These are phyloP conservation scores for Trichoderma sp. DNA, from an alignment of 2,329 filamentous ascomycete species.

Conservation along the genomic window DNA sequence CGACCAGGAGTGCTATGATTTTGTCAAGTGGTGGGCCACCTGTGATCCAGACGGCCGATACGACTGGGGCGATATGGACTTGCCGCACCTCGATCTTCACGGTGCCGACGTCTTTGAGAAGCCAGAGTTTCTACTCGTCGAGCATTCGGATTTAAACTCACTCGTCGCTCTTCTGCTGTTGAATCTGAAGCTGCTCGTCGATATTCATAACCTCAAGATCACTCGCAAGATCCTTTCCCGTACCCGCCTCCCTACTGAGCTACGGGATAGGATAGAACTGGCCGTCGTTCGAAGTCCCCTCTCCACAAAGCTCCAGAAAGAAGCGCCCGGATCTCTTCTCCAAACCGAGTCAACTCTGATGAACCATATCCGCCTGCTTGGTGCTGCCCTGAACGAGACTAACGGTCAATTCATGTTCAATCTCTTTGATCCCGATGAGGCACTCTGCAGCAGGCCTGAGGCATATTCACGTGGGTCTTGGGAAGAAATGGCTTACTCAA, in stretches of 20 bases:
- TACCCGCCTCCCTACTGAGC: not conserved
- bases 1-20: constrained; percentile 52
- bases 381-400: not conserved
- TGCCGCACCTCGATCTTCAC: constrained; percentile 35
- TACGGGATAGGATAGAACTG: not conserved
- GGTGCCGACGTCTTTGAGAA: constrained; percentile 43
- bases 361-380: not conserved
- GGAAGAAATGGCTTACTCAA: not conserved
- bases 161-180: not conserved
- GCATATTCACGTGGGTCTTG: not conserved
- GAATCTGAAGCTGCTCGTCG: not conserved
- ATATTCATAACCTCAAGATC: not conserved
- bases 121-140: not conserved
- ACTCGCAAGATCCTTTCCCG: not conserved
- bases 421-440: not conserved
- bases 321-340: not conserved
- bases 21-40: constrained; percentile 37
- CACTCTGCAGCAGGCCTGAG: not conserved
- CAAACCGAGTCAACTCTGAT: not conserved
- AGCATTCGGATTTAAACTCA: not conserved
- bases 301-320: not conserved
- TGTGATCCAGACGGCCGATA: constrained; percentile 19
- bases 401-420: not conserved
- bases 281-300: not conserved
- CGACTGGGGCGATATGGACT: constrained; percentile 24